Base-by-base conservation (phyloP, 176 grass and related monocot species). In the Oryza officinalis region DNA sequence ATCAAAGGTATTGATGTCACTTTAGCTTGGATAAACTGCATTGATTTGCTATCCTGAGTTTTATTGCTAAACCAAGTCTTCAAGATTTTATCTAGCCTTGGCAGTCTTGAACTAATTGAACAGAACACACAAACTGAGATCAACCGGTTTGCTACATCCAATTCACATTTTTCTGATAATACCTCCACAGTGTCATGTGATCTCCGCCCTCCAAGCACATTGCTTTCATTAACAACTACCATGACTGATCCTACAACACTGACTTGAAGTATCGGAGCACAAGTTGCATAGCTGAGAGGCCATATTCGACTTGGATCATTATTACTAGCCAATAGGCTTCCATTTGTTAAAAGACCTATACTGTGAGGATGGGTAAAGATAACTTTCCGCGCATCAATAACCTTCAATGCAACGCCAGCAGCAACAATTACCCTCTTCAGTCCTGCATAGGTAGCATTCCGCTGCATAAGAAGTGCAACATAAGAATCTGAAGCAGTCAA, bases 341-440 rank as follows among this genome's bases (percentile, higher is more conserved):
- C 93, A 71, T 99, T 90, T 80, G 83, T 47, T 50, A 80, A 86
- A 71, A 99, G 89, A 31, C 93, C 96, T 84, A 99, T 99, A 82
- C 89, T 90, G 86, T 88, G 87, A 83, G 96, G 91, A 68, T 96
- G 93, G 28, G 76, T 64, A 37, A 99, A 64, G 10, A 67, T 89
- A 78, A 94, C 65, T 82, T 87, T 87, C 78, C 84, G 80, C 8
- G 93, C 96, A 87, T 93, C 96, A 67, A 83, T 84, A 72, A 99
- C 85, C 46, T 87, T 90, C 64, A 99, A 74, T 70, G 65, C 89
- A 60, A 87, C 81, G 26, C 93, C 93, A 80, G 73, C 79, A 33
- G 83, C 75, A 59, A 99, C 86, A 83, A 86, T 67, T 69, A 99
- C 69, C 74, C 67, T 92, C 86, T 87, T 96, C 75, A 99, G 76